Conservation (phyloP, 495 filamentous ascomycete genomes). For the Aspergillus steynii region DNA sequence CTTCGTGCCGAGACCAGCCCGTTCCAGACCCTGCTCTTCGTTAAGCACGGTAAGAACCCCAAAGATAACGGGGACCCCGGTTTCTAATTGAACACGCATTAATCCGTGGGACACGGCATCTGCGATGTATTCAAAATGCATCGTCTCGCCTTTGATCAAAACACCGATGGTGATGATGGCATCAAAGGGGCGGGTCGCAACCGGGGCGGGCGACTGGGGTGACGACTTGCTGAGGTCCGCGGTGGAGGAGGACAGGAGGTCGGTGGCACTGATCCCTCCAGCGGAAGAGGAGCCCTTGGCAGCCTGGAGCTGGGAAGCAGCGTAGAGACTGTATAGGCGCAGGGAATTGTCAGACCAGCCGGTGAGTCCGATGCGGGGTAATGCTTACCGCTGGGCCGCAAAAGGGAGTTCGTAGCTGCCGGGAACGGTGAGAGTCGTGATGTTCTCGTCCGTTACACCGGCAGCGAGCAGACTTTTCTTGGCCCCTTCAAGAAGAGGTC, state of each 20-base stretch:
- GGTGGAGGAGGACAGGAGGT: conserved; percentile 72
- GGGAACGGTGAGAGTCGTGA: conserved; percentile 84
- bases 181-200: conserved; percentile 67
- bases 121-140: conserved; percentile 99
- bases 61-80: conserved; percentile 86
- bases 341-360: background rate
- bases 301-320: conserved; percentile 83
- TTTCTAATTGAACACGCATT: conserved; percentile 91
- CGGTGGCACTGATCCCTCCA: conserved; percentile 67
- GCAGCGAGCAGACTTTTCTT: conserved; percentile 60
- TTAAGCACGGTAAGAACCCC: conserved; percentile 86
- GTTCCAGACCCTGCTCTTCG: conserved; percentile 81
- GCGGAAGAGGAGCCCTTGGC: conserved; percentile 52
- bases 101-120: conserved; percentile 85
- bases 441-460: conserved; percentile 85
- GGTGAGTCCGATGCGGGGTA: background rate
- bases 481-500: conserved; percentile 73
- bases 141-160: conserved; percentile 96
- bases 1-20: conserved; percentile 71
- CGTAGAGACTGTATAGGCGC: conserved; percentile 62
- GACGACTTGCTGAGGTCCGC: conserved; percentile 54
- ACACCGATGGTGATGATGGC: conserved; percentile 94
- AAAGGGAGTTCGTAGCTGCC: conserved; percentile 92
- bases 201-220: conserved; percentile 30
- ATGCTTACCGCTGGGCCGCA: conserved; percentile 73